Conservation (phyloP, 371 early-diverging fungal species). For the Entomophthora muscae region DNA sequence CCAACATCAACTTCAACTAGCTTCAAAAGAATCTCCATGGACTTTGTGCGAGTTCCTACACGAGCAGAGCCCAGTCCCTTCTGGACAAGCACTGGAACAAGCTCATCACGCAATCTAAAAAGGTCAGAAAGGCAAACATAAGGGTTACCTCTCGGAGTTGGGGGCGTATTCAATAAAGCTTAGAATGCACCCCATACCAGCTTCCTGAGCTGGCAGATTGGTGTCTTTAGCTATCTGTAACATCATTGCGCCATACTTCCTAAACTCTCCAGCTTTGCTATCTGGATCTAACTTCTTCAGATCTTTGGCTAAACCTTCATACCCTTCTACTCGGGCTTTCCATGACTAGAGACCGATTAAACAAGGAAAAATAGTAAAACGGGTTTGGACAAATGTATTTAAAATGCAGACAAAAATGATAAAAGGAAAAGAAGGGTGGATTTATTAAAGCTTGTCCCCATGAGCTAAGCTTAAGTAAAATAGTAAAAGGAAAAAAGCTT, state of each 20-base stretch:
- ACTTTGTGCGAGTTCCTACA: slow-evolving; percentile 57
- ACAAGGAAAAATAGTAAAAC: neutral
- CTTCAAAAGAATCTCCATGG: slow-evolving; percentile 60
- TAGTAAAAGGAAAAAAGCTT: neutral
- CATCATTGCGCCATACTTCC: slow-evolving; percentile 42
- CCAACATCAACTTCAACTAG: slow-evolving; percentile 74
- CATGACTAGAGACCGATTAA: too few species aligned
- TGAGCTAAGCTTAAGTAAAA: neutral
- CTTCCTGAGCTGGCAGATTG: slow-evolving; percentile 84
- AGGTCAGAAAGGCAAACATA: neutral
- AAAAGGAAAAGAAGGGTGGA: neutral
- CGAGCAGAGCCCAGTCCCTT: slow-evolving; percentile 75
- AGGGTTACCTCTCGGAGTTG: slow-evolving; percentile 37
- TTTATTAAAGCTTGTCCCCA: neutral
- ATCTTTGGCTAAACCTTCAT: slow-evolving; percentile 55
- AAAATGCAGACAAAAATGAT: neutral
- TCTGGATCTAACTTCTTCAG: slow-evolving; percentile 40
- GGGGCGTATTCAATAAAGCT: slow-evolving; percentile 72
- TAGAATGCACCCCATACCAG: slow-evolving; percentile 53
- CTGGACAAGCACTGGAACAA: slow-evolving; percentile 68
- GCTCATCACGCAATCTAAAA: slow-evolving; percentile 33
- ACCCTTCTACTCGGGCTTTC: slow-evolving; percentile 85
- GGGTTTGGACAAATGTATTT: neutral
- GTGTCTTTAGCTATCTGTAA: slow-evolving; percentile 69
- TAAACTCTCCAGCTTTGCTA: slow-evolving; percentile 37